phyloP scores from a whole-genome alignment of 177 flowering plant species.

The Telopea speciosissima region DNA sequence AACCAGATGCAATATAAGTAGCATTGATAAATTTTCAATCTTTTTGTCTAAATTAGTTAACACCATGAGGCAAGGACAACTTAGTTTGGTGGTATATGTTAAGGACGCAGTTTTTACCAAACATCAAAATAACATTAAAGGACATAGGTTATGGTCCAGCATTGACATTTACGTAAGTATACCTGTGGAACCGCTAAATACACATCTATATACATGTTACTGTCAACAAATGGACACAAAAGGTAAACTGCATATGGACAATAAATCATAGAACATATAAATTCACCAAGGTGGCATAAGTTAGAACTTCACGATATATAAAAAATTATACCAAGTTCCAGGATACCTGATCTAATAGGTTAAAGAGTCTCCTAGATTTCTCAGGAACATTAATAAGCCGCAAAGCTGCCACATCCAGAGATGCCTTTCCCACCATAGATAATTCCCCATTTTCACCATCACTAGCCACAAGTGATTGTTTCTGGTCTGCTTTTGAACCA shows the following conservation, averaged over 20 bases:
- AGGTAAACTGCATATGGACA: background rate
- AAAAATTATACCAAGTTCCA: background rate
- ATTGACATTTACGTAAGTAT: background rate
- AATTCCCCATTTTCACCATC: conserved; percentile 45
- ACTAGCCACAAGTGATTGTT: conserved; percentile 32
- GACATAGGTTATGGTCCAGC: background rate
- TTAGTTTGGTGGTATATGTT: background rate
- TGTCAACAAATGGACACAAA: background rate
- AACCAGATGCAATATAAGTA: background rate
- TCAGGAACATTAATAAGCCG: conserved; percentile 85
- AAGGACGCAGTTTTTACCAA: background rate
- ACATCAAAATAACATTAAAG: background rate
- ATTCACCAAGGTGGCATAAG: background rate
- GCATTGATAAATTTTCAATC: background rate
- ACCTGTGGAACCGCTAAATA: background rate
- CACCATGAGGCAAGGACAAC: background rate
- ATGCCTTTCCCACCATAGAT: conserved; percentile 62
- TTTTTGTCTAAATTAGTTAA: background rate
- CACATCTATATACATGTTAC: no score
- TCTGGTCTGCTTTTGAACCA: conserved; percentile 71
- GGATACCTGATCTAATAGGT: conserved; percentile 80
- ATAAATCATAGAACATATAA: background rate
- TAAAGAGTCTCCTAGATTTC: conserved; percentile 79
- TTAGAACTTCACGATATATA: background rate
- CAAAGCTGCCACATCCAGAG: conserved; percentile 79